These are phyloP conservation scores for Trichoderma sp. DNA, from an alignment of 2,329 filamentous ascomycete genomes.

Conservation along the genomic window DNA sequence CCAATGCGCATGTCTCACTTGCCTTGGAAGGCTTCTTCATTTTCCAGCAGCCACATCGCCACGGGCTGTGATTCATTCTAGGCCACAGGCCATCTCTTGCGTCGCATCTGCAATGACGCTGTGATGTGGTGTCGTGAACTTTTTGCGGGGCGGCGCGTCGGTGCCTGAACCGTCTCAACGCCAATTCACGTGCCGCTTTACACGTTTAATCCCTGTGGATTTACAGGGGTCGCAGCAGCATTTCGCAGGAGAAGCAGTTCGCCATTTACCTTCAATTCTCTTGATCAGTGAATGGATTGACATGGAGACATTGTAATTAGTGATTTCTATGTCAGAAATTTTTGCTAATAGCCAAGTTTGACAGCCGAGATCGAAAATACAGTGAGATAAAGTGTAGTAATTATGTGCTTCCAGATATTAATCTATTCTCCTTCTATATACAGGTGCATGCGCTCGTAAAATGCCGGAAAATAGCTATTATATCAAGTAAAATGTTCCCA, in stretches of 20 bases:
- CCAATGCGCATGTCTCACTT: constrained; percentile 17
- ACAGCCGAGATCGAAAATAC: neutral
- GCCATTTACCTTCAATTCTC: neutral
- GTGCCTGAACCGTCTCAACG: constrained; percentile 12
- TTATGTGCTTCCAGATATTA: neutral
- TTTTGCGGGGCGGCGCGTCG: constrained; percentile 21
- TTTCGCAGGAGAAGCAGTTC: neutral
- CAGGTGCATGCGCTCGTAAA: neutral
- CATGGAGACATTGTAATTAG: neutral
- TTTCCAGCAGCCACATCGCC: constrained; percentile 64
- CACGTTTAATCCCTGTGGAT: neutral
- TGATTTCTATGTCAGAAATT: neutral
- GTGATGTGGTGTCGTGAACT: constrained; percentile 9
- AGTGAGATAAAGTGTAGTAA: neutral
- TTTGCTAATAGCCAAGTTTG: neutral
- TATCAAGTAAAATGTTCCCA: neutral
- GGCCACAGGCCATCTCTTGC: constrained; percentile 5
- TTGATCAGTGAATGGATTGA: neutral
- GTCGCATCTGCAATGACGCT: constrained; percentile 17
- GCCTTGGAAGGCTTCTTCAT: constrained; percentile 52
- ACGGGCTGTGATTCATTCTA: constrained; percentile 4
- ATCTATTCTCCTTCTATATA: neutral
- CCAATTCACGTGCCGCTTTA: constrained; percentile 28
- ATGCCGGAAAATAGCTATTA: neutral
- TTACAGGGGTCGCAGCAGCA: neutral